Base-by-base conservation (phyloP, 129 eudicot genomes). In the Pulicaria dysenterica region DNA sequence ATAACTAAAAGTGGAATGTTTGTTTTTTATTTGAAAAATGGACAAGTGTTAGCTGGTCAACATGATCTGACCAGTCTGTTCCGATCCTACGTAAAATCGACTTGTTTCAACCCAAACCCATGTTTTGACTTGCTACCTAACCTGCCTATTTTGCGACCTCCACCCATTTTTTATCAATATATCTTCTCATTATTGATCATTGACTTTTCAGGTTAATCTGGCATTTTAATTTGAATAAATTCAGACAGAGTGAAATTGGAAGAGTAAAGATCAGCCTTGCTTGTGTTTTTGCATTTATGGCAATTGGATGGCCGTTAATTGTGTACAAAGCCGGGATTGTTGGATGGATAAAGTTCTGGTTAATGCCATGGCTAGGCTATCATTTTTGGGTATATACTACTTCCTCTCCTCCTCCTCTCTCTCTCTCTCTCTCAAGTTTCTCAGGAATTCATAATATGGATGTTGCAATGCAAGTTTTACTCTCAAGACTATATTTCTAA, bases 261-360 rank as follows among this genome's bases (percentile, higher is more conserved):
- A 79, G 96, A 67, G 98, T 87, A 67, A 87, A 82, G 81, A 83
- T 94, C 68, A 94, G 98, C 81, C 80, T 86, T 80, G 88, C 89
- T 64, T 86, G 93, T n/a, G 96, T 94, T 69, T 76, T 76, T 82
- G 96, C 88, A 44, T 94, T 94, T 67, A 86, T 94, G 87, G 98
- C 86, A 67, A 75, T 88, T 53, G 97, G 95, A 62, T 94, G 98
- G 97, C 98, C 98, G 0, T 75, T 94, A 83, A 87, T 94, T 64
- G 63, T 94, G 19, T 84, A 73, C 74, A 83, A 85, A 48, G 72
- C 89, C 3, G 98, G 98, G 60, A 66, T 94, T 17, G 64, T 79
- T 19, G 98, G 98, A 74, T 94, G 98, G 98, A 84, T 94, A 66
- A 94, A 94, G 73, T 94, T 84, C 77, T 94, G 98, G 98, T 78